phyloP scores from a whole-genome alignment of 805 yeast genomes.

The Kazachstania viticola region DNA sequence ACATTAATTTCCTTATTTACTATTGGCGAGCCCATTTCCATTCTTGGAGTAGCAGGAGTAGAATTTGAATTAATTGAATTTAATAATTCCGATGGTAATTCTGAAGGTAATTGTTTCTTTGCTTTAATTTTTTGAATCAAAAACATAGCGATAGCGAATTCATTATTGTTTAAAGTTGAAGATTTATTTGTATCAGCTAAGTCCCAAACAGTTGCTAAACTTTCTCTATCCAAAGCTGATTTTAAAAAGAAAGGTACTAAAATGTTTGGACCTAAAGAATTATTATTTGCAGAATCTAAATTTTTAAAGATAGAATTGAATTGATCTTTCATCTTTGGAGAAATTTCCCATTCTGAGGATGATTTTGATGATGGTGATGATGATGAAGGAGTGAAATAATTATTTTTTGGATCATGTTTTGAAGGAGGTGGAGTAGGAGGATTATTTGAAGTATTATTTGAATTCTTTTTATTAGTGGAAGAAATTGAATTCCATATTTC shows the following conservation, averaged over 20 bases:
- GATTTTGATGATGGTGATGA: constrained; percentile 1
- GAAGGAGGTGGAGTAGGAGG: neutral
- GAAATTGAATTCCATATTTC: constrained; percentile 29
- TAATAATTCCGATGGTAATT: constrained; percentile 19
- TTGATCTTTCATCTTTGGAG: constrained; percentile 56
- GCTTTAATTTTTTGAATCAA: constrained; percentile 72
- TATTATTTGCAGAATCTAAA: constrained; percentile 52
- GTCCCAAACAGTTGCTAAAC: constrained; percentile 87
- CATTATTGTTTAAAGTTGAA: constrained; percentile 66
- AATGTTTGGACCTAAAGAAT: constrained; percentile 58
- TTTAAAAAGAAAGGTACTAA: constrained; percentile 84
- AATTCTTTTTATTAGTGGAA: neutral
- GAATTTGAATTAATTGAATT: constrained; percentile 3
- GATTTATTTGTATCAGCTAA: constrained; percentile 77
- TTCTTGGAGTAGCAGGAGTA: neutral
- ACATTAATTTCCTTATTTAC: neutral
- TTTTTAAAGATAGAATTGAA: constrained; percentile 68
- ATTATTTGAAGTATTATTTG: neutral
- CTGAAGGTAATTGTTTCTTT: constrained; percentile 35
- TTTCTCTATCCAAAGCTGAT: constrained; percentile 73
- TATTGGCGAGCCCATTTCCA: neutral
- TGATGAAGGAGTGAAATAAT: neutral
- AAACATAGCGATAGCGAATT: constrained; percentile 87
- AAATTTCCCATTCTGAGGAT: constrained; percentile 47
- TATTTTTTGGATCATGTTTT: neutral